A percentile compares a stretch with the other conserved stretches of the same genome.
Conservation (phyloP, 1,284 basidiomycete species). For the Thelephora terrestris region DNA sequence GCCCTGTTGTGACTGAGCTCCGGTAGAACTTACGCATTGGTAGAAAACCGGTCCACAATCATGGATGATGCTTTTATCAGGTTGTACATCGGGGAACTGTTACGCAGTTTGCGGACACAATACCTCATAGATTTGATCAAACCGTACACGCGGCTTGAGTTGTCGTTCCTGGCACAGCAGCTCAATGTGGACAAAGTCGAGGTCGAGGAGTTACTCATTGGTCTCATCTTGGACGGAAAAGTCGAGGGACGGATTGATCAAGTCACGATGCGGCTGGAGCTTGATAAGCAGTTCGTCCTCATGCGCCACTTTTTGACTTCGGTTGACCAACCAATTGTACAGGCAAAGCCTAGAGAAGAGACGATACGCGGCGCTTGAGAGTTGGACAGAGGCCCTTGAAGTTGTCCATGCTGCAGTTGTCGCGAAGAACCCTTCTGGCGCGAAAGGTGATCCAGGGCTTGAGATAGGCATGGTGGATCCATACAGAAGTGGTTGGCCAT, state of each 20-base stretch:
- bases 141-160: conserved; percentile 89
- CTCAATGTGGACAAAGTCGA: conserved; percentile 82
- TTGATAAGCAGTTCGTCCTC: conserved; percentile 71
- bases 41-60: conserved; percentile 89
- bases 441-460: conserved; percentile 15
- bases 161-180: conserved; percentile 90
- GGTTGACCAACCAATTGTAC: conserved; percentile 4
- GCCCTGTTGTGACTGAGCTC: conserved; percentile 5
- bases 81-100: conserved; percentile 89
- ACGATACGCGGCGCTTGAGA: conserved; percentile 72
- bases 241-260: conserved; percentile 96
- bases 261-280: conserved; percentile 83
- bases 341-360: conserved; percentile 80
- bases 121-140: conserved; percentile 97
- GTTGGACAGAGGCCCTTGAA: conserved; percentile 74
- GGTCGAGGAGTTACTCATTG: conserved; percentile 89
- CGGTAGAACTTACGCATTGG: conserved; percentile 2
- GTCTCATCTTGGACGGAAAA: conserved; percentile 90
- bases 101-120: conserved; percentile 87
- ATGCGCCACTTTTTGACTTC: conserved; percentile 1
- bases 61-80: conserved; percentile 93
- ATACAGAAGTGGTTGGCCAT: neutral
- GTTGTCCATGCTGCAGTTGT: conserved; percentile 63
- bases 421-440: conserved; percentile 50
- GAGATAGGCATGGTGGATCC: conserved; percentile 11